Conservation (phyloP, 1,284 basidiomycete species). For the Rhizopogon parksii region DNA sequence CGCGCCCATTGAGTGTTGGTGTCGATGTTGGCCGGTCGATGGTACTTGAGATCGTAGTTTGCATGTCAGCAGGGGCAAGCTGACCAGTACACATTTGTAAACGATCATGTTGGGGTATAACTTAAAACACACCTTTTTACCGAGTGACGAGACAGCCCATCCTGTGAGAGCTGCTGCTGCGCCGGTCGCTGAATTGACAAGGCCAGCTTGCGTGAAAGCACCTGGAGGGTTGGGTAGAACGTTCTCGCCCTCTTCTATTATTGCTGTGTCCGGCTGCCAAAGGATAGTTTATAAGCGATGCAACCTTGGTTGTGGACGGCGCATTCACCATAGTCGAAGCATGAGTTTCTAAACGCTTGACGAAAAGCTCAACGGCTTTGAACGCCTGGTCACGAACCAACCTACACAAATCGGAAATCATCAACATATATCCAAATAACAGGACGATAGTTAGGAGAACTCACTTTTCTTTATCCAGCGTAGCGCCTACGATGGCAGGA, state of each 20-base stretch:
- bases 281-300: background rate
- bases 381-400: slow-evolving; percentile 91
- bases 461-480: slow-evolving; percentile 89
- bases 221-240: slow-evolving; percentile 30
- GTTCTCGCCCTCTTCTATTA: slow-evolving; percentile 33
- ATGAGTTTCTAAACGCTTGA: slow-evolving; percentile 77
- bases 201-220: slow-evolving; percentile 39
- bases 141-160: slow-evolving; percentile 88
- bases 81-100: slow-evolving; percentile 20
- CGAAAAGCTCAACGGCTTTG: slow-evolving; percentile 81
- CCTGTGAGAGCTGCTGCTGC: slow-evolving; percentile 87
- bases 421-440: background rate
- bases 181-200: slow-evolving; percentile 82
- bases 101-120: background rate
- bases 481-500: slow-evolving; percentile 71
- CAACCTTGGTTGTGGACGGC: slow-evolving; percentile 9
- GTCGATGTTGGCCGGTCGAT: slow-evolving; percentile 35
- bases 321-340: slow-evolving; percentile 66
- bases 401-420: slow-evolving; percentile 33
- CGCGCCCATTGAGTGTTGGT: slow-evolving; percentile 20
- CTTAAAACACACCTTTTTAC: slow-evolving; percentile 53
- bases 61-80: slow-evolving; percentile 67
- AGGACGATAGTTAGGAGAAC: background rate
- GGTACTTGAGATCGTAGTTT: slow-evolving; percentile 48
- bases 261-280: slow-evolving; percentile 62